Conservation (phyloP, 495 filamentous ascomycete species). For the Bacidia gigantensis region DNA sequence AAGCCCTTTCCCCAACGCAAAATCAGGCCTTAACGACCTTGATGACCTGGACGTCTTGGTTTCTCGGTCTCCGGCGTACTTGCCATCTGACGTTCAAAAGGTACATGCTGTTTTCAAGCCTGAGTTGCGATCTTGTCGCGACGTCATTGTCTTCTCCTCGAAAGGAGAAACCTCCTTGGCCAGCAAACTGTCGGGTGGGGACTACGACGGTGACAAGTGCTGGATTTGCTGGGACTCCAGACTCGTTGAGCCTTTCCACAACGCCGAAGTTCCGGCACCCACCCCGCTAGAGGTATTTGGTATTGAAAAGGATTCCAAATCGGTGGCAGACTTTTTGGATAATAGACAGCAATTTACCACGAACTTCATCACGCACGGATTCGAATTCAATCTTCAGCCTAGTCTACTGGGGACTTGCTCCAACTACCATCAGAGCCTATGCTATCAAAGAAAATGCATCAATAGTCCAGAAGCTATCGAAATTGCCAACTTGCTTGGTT, state of each 20-base stretch:
- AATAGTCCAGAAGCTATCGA: constrained; percentile 38
- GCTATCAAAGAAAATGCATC: constrained; percentile 46
- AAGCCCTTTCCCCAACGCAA: constrained; percentile 41
- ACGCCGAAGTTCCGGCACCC: constrained; percentile 46
- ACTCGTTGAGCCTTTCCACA: constrained; percentile 62
- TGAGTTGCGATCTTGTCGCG: constrained; percentile 61
- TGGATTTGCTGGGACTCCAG: constrained; percentile 83
- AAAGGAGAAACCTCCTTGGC: constrained; percentile 59
- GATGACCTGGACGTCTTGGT: constrained; percentile 68
- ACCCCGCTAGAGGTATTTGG: constrained; percentile 40
- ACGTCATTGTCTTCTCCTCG: constrained; percentile 75
- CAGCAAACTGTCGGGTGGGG: constrained; percentile 69
- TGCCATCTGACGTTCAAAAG: constrained; percentile 74
- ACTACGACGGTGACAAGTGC: constrained; percentile 85
- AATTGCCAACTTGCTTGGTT: constrained; percentile 56
- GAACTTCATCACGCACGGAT: constrained; percentile 39
- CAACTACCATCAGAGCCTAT: constrained; percentile 54
- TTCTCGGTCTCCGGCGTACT: constrained; percentile 68
- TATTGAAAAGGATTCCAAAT: constrained; percentile 43
- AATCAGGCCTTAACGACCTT: constrained; percentile 39
- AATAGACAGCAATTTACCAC: constrained; percentile 19
- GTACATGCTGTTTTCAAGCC: constrained; percentile 45
- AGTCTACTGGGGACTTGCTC: constrained; percentile 64
- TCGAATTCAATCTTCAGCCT: constrained; percentile 51
- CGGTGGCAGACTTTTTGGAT: constrained; percentile 31